Base-by-base conservation (phyloP, 257 asterid species). In the Gentiana macrophylla region DNA sequence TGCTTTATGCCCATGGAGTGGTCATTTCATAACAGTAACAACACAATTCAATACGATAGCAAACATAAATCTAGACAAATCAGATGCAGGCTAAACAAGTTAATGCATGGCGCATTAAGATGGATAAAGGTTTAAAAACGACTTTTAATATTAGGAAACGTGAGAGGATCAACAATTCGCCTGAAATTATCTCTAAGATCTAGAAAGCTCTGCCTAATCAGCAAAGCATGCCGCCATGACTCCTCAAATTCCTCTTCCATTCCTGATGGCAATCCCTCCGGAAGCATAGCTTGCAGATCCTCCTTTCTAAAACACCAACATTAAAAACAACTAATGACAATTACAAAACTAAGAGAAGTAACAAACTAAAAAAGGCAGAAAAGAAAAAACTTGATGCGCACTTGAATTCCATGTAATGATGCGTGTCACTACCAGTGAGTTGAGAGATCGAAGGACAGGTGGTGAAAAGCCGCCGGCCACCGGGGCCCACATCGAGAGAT, bases 191-290 rank as follows among this genome's bases (percentile, higher is more conserved):
- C 95, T 49, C 97, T 82, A 36, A 92, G 94, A 63, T 88, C 87
- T 69, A 92, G 68, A 72, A 92, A 92, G 59, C 77, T 70, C 70
- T 83, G 86, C 35, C 99, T 73, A 53, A 92, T 77, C 71, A 92
- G 68, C 91, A 92, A 70, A n/a, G 97, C 91, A 36, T 71, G 80
- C 70, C 97, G 78, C 75, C 73, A 66, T 13, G 97, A 80, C 56
- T 81, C 97, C 80, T 84, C 97, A 34, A 88, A 92, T 70, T 92
- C 99, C 81, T 88, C 85, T 59, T 69, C 34, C 97, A 92, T 92
- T 49, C 97, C 99, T 59, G 53, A n/a, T 0, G 97, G 94, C 60
- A 85, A 70, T 37, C 99, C 99, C 76, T 92, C 99, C 1, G 99
- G 97, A 61, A 92, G 72, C 62, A 70, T 67, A 57, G 66, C 73